Base-by-base conservation (phyloP, 148 eudicot species). In the Persicaria tinctoria region DNA sequence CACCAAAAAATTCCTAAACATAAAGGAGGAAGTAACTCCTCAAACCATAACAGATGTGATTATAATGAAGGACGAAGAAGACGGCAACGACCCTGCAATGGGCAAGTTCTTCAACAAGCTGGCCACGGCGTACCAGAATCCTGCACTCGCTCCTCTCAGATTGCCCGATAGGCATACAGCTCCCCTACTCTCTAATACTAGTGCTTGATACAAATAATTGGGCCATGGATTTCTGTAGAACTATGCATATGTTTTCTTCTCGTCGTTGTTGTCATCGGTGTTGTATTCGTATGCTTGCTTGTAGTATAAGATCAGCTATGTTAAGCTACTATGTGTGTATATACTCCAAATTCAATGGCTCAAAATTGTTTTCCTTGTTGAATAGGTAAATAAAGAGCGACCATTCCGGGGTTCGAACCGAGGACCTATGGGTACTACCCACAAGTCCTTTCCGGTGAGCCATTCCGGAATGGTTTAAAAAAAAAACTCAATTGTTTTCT, bases 91-190 rank as follows among this genome's bases (percentile, higher is more conserved):
- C 70, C 88, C 93, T 44, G 72, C 87, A 20, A 82, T 91, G 84
- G 68, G 79, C 4, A 88, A 83, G 78, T 94, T 91, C 78, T 78
- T 83, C 27, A 88, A 90, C 16, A 82, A 81, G 23, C 87, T 94
- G 70, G 82, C 54, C 5, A 79, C 83, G 70, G 97, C 90, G 41
- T 94, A 94, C 83, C 84, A 79, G 63, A 96, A 94, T 85, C 98
- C 98, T 14, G 95, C 90, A 51, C 79, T 91, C 73, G 81, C 68
- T 78, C 86, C 88, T 4, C 75, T 73, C 57, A 81, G 68, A 51
- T 73, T 72, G 68, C 76, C 76, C 3, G 86, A 80, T 76, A 47
- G 79, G 18, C 84, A 62, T 56, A 79, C 71, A 17, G 60, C 97
- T 76, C 97, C 94, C 23, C 97, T 94, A 78, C 89, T 84, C 54